These are phyloP conservation scores for Phytophthora hybrid DNA, from an alignment of 352 stramenopile species.

Conservation along the genomic window DNA sequence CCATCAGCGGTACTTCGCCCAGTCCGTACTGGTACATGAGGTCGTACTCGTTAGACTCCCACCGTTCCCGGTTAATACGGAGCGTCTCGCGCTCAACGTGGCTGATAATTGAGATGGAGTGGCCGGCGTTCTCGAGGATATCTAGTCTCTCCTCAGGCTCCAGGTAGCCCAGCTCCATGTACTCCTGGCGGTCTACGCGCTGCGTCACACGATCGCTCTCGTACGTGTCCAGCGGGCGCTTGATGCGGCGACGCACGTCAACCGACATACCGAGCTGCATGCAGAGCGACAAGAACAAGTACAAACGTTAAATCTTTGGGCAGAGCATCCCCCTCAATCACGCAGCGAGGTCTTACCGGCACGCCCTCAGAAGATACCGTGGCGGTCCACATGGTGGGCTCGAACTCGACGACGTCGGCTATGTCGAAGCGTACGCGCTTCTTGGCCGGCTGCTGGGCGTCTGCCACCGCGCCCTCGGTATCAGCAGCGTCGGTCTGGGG, in stretches of 20 bases:
- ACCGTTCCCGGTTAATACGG: constrained; percentile 83
- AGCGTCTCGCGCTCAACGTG: constrained; percentile 74
- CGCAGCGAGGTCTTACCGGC: constrained; percentile 49
- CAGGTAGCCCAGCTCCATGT: constrained; percentile 86
- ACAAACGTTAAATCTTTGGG: constrained; percentile 5
- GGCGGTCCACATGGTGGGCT: constrained; percentile 84
- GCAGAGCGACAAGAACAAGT: background rate
- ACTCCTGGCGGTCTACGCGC: constrained; percentile 75
- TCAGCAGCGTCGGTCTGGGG: constrained; percentile 11
- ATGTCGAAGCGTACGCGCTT: constrained; percentile 68
- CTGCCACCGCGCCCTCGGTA: background rate
- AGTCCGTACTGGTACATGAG: constrained; percentile 84
- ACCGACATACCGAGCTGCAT: constrained; percentile 75
- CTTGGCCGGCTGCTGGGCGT: constrained; percentile 22
- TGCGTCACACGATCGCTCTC: constrained; percentile 64
- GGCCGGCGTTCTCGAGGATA: constrained; percentile 75
- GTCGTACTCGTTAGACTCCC: constrained; percentile 89
- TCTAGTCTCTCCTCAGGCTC: constrained; percentile 81
- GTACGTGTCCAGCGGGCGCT: constrained; percentile 69
- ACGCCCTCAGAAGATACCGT: constrained; percentile 81
- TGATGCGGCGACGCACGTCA: constrained; percentile 69
- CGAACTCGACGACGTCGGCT: constrained; percentile 82
- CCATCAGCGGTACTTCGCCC: constrained; percentile 68
- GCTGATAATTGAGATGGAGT: constrained; percentile 69
- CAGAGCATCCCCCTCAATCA: background rate